A percentile compares a stretch with the other conserved stretches of the same genome.
Conservation (phyloP, 169 alveolate genomes). For the Eimeria brunetti region DNA sequence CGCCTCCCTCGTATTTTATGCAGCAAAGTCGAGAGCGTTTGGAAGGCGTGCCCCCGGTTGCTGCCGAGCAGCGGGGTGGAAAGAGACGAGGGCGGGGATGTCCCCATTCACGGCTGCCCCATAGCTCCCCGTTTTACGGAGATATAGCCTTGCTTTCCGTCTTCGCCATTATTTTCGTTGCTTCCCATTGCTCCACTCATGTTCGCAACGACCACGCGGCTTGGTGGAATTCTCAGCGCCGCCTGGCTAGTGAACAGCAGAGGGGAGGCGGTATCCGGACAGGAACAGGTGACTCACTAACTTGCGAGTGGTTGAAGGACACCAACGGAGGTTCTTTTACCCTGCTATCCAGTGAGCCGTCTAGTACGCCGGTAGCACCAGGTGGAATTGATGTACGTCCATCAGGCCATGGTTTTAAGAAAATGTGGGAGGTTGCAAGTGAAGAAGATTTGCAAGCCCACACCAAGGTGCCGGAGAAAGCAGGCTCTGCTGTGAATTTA, state of each 20-base stretch:
- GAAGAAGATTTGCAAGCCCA: background rate
- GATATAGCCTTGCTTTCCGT: background rate
- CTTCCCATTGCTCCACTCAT: background rate
- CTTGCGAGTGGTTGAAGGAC: background rate
- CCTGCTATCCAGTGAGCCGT: background rate
- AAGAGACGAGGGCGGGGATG: background rate
- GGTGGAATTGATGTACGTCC: background rate
- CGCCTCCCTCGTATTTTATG: background rate
- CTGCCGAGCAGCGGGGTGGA: background rate
- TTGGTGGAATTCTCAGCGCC: background rate
- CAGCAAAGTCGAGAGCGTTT: background rate
- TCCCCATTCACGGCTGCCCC: background rate
- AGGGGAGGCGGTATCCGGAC: background rate
- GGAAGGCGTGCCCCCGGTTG: background rate
- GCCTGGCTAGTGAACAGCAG: background rate
- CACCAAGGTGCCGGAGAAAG: background rate
- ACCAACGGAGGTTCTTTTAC: too few species aligned
- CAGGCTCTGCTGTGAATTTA: background rate
- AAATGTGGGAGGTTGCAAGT: background rate
- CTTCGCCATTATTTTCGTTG: background rate
- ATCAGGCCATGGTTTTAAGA: background rate
- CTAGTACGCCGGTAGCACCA: background rate
- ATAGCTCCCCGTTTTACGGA: background rate
- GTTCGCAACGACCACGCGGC: background rate
- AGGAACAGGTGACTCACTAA: background rate